Conservation (phyloP, 1,284 basidiomycete genomes). For the Pterula multifida region DNA sequence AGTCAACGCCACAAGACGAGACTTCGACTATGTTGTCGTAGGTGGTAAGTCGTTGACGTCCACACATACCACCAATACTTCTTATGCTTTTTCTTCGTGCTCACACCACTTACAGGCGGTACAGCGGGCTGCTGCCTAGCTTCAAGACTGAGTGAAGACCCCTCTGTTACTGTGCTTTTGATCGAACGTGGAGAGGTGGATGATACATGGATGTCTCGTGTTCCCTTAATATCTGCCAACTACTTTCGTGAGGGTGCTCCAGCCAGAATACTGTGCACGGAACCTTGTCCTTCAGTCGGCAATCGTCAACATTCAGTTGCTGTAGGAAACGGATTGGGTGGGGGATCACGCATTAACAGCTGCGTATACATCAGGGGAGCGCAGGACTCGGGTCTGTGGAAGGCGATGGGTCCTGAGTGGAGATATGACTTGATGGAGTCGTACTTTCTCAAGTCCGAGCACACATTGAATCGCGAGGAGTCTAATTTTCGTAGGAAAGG, state of each 20-base stretch:
- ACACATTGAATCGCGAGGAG: constrained; percentile 5
- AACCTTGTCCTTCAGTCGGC: constrained; percentile 10
- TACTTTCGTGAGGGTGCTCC: constrained; percentile 13
- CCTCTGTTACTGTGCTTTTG: constrained; percentile 17
- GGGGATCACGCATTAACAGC: constrained; percentile 25
- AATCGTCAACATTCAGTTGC: constrained; percentile 13
- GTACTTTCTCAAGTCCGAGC: constrained; percentile 20
- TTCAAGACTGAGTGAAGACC: constrained; percentile 20
- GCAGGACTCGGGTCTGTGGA: constrained; percentile 20
- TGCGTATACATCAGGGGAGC: constrained; percentile 19
- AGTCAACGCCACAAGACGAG: neutral
- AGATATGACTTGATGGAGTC: constrained; percentile 17
- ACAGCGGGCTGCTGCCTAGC: constrained; percentile 23
- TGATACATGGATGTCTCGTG: constrained; percentile 15
- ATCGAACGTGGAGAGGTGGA: constrained; percentile 18
- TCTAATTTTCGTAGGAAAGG: constrained; percentile 11
- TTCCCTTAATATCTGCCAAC: constrained; percentile 19
- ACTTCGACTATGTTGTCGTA: neutral
- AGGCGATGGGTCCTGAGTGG: constrained; percentile 17
- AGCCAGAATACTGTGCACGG: constrained; percentile 10
- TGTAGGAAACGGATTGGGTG: constrained; percentile 25
- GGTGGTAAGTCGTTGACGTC: neutral
- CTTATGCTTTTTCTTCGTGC: neutral
- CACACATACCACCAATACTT: neutral
- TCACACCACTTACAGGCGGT: constrained; percentile 14